Conservation (phyloP, 2,329 filamentous ascomycete genomes). For the Biscogniauxia mediterranea region DNA sequence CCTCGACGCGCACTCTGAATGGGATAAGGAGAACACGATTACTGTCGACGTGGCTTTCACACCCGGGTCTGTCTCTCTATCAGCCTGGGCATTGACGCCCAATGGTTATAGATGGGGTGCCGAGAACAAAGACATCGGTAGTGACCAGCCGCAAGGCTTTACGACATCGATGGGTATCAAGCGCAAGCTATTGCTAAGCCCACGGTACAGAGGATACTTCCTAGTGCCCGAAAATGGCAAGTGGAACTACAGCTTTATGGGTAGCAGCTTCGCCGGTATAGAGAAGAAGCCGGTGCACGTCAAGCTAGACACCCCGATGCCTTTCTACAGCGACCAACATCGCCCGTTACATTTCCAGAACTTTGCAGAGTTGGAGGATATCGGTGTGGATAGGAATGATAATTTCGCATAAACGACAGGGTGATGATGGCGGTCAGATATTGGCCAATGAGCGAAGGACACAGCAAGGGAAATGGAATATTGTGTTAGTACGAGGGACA, state of each 20-base stretch:
- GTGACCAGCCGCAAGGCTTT: constrained; percentile 93
- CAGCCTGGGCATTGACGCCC: constrained; percentile 89
- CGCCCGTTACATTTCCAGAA: constrained; percentile 94
- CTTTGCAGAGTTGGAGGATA: constrained; percentile 95
- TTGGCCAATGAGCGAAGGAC: constrained; percentile 1
- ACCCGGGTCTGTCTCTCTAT: constrained; percentile 90
- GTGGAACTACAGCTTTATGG: constrained; percentile 99
- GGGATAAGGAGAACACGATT: constrained; percentile 85
- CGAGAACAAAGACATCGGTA: constrained; percentile 89
- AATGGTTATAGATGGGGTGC: constrained; percentile 95
- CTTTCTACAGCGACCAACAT: constrained; percentile 92
- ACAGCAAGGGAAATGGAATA: not conserved
- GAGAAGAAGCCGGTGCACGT: constrained; percentile 92
- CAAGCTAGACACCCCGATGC: constrained; percentile 85
- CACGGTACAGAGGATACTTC: constrained; percentile 95
- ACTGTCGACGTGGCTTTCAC: constrained; percentile 97
- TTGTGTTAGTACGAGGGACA: not conserved
- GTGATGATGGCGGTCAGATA: constrained; percentile 1
- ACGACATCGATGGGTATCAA: constrained; percentile 90
- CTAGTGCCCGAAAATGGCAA: constrained; percentile 83
- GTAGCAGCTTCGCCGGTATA: constrained; percentile 78
- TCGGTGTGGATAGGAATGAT: constrained; percentile 90
- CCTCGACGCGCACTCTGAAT: constrained; percentile 75
- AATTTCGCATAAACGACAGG: constrained; percentile 72
- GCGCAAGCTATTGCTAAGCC: constrained; percentile 87